Percentiles rank a stretch among this genome's conserved stretches.
Evolutionary conservation across 176 grass and related monocot genomes (phyloP).

Genomic region (Sorghum bicolor): DNA sequence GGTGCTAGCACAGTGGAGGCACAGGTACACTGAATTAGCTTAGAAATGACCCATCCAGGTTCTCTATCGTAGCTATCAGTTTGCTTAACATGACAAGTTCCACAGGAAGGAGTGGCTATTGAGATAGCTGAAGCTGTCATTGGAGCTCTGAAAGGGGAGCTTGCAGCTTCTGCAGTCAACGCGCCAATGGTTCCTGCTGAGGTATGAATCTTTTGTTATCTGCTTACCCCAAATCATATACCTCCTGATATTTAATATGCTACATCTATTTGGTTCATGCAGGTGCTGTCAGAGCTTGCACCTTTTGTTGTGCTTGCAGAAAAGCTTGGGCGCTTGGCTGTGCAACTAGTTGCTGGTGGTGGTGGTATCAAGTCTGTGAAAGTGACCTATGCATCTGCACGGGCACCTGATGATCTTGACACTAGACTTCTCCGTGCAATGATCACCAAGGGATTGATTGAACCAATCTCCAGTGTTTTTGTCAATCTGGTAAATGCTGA

Average conservation of each 20-base stretch:
- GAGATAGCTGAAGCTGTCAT: slow-evolving; percentile 96
- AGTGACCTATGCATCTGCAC: slow-evolving; percentile 71
- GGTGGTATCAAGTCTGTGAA: slow-evolving; percentile 91
- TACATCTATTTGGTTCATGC: slow-evolving; percentile 1
- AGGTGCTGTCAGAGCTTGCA: slow-evolving; percentile 87
- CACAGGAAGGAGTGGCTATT: slow-evolving; percentile 86
- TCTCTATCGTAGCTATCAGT: not conserved
- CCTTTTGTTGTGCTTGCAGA: slow-evolving; percentile 77
- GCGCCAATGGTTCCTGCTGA: slow-evolving; percentile 90
- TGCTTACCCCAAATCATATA: not conserved
- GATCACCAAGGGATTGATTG: slow-evolving; percentile 91
- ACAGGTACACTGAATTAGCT: slow-evolving; percentile 51
- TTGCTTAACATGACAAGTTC: slow-evolving; percentile 25
- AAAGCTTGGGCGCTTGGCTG: slow-evolving; percentile 78
- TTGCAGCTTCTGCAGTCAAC: slow-evolving; percentile 85
- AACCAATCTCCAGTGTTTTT: slow-evolving; percentile 77
- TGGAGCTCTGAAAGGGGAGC: slow-evolving; percentile 88
- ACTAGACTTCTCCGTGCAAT: slow-evolving; percentile 85
- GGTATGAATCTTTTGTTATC: slow-evolving; percentile 33
- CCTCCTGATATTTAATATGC: not conserved
- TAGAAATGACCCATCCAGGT: not conserved
- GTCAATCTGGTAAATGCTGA: slow-evolving; percentile 90
- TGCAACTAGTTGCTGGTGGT: slow-evolving; percentile 81
- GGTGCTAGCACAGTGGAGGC: slow-evolving; percentile 91
- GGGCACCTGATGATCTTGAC: slow-evolving; percentile 80